phyloP scores from a whole-genome alignment of 805 yeast species.

The Saturnispora mendoncae region DNA sequence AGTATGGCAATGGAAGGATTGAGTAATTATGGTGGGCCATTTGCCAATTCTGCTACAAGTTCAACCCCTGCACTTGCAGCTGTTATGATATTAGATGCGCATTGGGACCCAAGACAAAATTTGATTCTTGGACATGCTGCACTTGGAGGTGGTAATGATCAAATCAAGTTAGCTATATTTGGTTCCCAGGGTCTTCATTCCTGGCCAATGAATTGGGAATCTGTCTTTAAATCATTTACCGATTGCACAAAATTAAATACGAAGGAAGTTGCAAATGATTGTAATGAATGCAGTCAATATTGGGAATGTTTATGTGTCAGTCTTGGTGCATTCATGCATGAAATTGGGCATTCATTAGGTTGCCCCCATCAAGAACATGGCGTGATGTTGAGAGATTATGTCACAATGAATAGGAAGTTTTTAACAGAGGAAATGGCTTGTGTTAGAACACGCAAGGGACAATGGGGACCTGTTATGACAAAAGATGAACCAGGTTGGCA shows the following conservation, averaged over 20 bases:
- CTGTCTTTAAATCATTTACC: slow-evolving; percentile 54
- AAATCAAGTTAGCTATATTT: slow-evolving; percentile 74
- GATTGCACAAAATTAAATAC: slow-evolving; percentile 61
- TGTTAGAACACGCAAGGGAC: slow-evolving; percentile 40
- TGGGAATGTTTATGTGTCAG: slow-evolving; percentile 89
- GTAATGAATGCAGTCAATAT: slow-evolving; percentile 70
- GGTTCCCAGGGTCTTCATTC: slow-evolving; percentile 89
- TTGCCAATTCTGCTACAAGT: slow-evolving; percentile 26
- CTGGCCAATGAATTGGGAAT: slow-evolving; percentile 84
- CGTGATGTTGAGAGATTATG: slow-evolving; percentile 83
- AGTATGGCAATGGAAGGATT: slow-evolving; percentile 74
- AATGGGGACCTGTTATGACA: slow-evolving; percentile 43
- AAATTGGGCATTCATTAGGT: slow-evolving; percentile 84
- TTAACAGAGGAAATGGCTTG: slow-evolving; percentile 59
- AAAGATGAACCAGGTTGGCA: slow-evolving; percentile 82
- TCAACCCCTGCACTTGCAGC: slow-evolving; percentile 68
- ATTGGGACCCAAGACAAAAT: slow-evolving; percentile 56
- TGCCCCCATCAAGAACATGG: slow-evolving; percentile 90
- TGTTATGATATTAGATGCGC: slow-evolving; percentile 74
- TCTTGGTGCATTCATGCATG: slow-evolving; percentile 91
- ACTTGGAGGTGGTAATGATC: slow-evolving; percentile 75
- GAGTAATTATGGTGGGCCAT: slow-evolving; percentile 45
- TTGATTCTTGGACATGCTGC: slow-evolving; percentile 86
- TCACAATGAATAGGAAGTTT: slow-evolving; percentile 72
- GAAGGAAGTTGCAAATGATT: slow-evolving; percentile 81